A percentile compares a stretch with the other conserved stretches of the same genome.
These are phyloP conservation scores for Tranzscheliella williamsii DNA, from an alignment of 1,284 basidiomycete species.

Conservation along the genomic window DNA sequence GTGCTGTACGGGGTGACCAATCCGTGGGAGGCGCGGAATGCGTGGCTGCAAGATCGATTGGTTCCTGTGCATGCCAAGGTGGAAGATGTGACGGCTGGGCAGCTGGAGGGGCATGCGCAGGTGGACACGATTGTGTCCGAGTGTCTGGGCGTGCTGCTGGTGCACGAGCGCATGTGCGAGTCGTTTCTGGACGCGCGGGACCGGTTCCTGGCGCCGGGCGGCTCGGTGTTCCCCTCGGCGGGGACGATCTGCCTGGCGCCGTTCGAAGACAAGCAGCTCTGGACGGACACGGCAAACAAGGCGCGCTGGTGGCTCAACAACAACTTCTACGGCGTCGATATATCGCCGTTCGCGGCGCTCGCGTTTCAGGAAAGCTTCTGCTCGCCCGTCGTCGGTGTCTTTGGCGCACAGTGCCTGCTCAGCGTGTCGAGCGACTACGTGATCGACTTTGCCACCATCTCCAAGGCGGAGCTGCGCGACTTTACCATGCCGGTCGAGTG, in stretches of 20 bases:
- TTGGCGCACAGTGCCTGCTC: constrained; percentile 43
- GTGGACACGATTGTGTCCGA: constrained; percentile 66
- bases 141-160: constrained; percentile 65
- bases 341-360: constrained; percentile 44
- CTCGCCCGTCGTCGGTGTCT: constrained; percentile 54
- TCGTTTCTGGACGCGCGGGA: constrained; percentile 64
- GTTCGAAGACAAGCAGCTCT: constrained; percentile 64
- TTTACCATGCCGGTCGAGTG: constrained; percentile 54
- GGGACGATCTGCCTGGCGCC: constrained; percentile 65
- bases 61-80: constrained; percentile 48
- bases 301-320: constrained; percentile 53
- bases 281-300: constrained; percentile 64
- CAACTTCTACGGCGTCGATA: constrained; percentile 58
- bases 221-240: constrained; percentile 63
- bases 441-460: constrained; percentile 51
- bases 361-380: constrained; percentile 51
- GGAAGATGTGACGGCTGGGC: constrained; percentile 47
- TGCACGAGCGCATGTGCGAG: constrained; percentile 66
- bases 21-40: constrained; percentile 27
- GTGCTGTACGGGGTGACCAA: constrained; percentile 9
- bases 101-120: constrained; percentile 46
- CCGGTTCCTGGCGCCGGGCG: constrained; percentile 63
- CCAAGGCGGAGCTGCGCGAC: constrained; percentile 35
- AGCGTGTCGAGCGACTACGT: constrained; percentile 42
- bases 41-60: constrained; percentile 39